phyloP scores from a whole-genome alignment of 202 grass and related monocot species.

The Setaria viridis region DNA sequence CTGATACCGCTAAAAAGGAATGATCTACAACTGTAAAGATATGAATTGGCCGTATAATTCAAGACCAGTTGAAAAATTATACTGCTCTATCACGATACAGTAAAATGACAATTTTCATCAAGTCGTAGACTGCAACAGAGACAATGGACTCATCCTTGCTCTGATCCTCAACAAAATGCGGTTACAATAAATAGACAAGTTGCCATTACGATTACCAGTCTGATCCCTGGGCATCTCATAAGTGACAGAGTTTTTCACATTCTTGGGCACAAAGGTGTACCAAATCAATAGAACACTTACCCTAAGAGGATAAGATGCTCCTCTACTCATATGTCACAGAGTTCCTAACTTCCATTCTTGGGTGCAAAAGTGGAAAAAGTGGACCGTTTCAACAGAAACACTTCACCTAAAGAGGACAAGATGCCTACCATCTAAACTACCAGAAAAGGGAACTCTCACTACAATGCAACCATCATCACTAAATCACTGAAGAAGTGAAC shows the following conservation, averaged over 20 bases:
- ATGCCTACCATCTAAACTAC: not conserved
- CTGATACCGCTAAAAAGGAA: not conserved
- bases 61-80: not conserved
- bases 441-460: constrained; percentile 11
- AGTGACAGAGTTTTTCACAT: not conserved
- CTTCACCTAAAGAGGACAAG: not conserved
- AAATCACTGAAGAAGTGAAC: constrained; percentile 40
- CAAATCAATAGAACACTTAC: not conserved
- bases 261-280: constrained; percentile 13
- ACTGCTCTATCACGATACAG: not conserved
- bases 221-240: not conserved
- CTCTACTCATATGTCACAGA: not conserved
- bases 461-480: constrained; percentile 11
- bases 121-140: not conserved
- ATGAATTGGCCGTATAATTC: not conserved
- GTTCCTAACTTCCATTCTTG: constrained; percentile 18
- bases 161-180: not conserved
- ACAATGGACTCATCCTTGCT: not conserved
- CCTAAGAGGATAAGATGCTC: not conserved
- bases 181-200: not conserved
- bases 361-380: constrained; percentile 11
- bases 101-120: not conserved
- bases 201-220: not conserved
- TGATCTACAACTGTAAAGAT: not conserved
- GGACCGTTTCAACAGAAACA: not conserved